Conservation (phyloP, 768 basidiomycete species). For the Amanita thiersii region DNA sequence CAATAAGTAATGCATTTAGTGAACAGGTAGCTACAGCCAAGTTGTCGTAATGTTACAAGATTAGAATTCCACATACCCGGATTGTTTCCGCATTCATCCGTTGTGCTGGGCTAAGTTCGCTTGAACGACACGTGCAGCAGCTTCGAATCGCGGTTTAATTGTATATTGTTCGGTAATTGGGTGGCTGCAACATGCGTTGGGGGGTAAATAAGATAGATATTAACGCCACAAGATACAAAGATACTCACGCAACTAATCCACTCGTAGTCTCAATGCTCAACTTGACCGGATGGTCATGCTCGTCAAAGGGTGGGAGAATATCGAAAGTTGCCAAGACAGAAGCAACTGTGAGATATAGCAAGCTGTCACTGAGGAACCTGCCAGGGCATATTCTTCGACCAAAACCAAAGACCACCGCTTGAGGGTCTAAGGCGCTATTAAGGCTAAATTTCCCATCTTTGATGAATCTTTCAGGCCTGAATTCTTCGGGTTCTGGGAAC, state of each 20-base stretch:
- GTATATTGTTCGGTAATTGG: too few relatives aligned
- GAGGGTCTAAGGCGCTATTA: constrained; percentile 11
- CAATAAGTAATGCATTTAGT: too few relatives aligned
- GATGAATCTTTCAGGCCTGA: constrained; percentile 22
- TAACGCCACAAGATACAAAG: too few relatives aligned
- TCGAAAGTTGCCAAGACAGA: constrained; percentile 14
- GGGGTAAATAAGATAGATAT: too few relatives aligned
- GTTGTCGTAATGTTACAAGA: too few relatives aligned
- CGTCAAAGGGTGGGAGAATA: constrained; percentile 13
- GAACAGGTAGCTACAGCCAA: too few relatives aligned
- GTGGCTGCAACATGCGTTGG: too few relatives aligned
- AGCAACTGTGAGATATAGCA: constrained; percentile 13
- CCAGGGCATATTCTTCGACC: constrained; percentile 19
- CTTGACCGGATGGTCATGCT: constrained; percentile 11
- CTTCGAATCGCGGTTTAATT: too few relatives aligned
- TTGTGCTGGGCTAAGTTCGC: too few relatives aligned
- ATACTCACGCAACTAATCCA: constrained; percentile 5
- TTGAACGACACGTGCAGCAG: too few relatives aligned
- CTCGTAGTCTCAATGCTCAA: constrained; percentile 9
- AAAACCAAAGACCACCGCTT: constrained; percentile 14
- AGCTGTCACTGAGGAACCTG: constrained; percentile 13
- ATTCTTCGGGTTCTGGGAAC: constrained; percentile 22
- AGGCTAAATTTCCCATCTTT: constrained; percentile 14
- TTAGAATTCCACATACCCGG: too few relatives aligned
- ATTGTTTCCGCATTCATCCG: too few relatives aligned